phyloP scores from a whole-genome alignment of 2,329 filamentous ascomycete species.

The Atkinsonella texensis region DNA sequence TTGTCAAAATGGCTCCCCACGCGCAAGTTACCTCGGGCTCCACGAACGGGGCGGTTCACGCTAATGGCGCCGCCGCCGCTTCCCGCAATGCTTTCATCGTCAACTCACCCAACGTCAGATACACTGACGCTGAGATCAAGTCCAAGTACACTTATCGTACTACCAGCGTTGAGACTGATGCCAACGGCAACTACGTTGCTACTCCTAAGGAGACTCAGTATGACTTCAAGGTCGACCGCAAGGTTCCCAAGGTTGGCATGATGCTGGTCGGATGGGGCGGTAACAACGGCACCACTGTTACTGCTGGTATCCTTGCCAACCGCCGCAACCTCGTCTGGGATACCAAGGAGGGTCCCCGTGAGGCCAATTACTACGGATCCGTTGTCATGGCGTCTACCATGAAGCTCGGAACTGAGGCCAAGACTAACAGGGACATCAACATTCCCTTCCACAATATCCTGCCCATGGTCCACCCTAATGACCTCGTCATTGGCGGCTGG shows the following conservation, averaged over 20 bases:
- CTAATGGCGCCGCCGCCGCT: slow-evolving; percentile 34
- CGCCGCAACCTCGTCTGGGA: slow-evolving; percentile 79
- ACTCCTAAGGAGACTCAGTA: slow-evolving; percentile 82
- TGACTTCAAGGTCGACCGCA: slow-evolving; percentile 95
- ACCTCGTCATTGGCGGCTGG: slow-evolving; percentile 91
- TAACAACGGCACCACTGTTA: slow-evolving; percentile 97
- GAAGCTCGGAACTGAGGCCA: slow-evolving; percentile 82
- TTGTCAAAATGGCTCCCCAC: slow-evolving; percentile 77
- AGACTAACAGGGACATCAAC: slow-evolving; percentile 82
- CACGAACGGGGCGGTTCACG: slow-evolving; percentile 48
- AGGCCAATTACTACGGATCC: slow-evolving; percentile 96
- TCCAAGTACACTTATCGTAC: slow-evolving; percentile 97
- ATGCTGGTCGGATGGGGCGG: slow-evolving; percentile 98
- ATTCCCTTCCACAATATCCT: slow-evolving; percentile 90
- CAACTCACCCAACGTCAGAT: slow-evolving; percentile 82
- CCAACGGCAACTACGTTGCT: slow-evolving; percentile 67
- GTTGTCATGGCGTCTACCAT: slow-evolving; percentile 94
- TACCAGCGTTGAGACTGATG: slow-evolving; percentile 62
- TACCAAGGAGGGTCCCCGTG: slow-evolving; percentile 74
- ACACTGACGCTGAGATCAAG: slow-evolving; percentile 77
- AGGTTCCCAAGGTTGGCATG: slow-evolving; percentile 83
- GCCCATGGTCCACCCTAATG: slow-evolving; percentile 95
- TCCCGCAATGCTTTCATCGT: slow-evolving; percentile 66
- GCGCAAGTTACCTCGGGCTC: slow-evolving; percentile 49
- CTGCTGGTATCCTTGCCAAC: slow-evolving; percentile 94